Evolutionary conservation across 31 red algal species (phyloP).

Genomic region (Porphyra umbilicalis): DNA sequence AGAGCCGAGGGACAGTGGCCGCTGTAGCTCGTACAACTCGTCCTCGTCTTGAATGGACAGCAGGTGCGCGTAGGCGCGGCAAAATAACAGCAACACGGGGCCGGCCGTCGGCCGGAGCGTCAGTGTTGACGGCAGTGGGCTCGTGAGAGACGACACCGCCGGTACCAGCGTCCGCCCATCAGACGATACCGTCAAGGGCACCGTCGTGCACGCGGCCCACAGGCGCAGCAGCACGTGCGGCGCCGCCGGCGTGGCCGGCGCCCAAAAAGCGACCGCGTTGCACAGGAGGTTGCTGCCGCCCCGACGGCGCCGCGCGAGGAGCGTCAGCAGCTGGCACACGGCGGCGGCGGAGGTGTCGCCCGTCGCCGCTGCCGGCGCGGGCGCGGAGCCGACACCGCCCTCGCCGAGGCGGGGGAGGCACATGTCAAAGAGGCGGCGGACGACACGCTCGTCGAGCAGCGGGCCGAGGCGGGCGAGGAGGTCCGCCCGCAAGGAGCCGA

Average conservation of each 20-base stretch:
- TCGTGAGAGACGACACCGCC: neutral
- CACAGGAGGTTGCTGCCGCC: neutral
- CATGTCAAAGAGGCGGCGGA: neutral
- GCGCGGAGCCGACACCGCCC: neutral
- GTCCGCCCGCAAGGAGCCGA: neutral
- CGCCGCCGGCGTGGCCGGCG: neutral
- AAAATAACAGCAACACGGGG: constrained; percentile 53
- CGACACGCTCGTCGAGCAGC: neutral
- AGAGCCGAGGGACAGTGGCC: constrained; percentile 36
- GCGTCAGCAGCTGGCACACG: neutral
- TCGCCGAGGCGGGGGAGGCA: neutral
- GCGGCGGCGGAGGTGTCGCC: neutral
- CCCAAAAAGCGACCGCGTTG: neutral
- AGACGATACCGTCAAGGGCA: neutral
- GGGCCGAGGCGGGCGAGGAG: neutral
- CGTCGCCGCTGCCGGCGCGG: neutral
- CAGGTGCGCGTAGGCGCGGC: constrained; percentile 50
- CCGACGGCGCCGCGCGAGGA: neutral
- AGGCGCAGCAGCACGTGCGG: neutral
- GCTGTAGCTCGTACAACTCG: constrained; percentile 52
- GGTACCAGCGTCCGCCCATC: neutral
- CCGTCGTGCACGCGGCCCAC: neutral
- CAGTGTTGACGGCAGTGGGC: too few species aligned
- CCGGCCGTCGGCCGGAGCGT: neutral
- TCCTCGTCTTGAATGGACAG: constrained; percentile 68